A percentile compares a stretch with the other conserved stretches of the same genome.
Conservation (phyloP, 495 filamentous ascomycete genomes). For the Sphaerosporella brunnea region DNA sequence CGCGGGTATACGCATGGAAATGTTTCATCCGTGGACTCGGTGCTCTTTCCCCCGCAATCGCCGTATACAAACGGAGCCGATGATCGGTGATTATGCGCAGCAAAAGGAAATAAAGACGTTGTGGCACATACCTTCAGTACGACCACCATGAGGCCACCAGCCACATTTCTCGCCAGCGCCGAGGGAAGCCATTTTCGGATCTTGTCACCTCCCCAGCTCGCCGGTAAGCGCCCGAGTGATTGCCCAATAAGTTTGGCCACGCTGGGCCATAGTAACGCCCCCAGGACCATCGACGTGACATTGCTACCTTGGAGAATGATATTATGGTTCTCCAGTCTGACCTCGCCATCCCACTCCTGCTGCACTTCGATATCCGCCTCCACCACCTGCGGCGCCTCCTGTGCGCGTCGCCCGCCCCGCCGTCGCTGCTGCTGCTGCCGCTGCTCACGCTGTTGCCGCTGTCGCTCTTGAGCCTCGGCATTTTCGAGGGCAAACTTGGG, state of each 20-base stretch:
- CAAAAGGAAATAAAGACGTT: background rate
- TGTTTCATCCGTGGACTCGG: too few species aligned
- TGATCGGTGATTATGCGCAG: too few species aligned
- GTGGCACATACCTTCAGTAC: conserved; percentile 24
- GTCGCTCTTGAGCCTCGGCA: conserved; percentile 5
- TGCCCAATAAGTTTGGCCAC: conserved; percentile 23
- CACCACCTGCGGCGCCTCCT: background rate
- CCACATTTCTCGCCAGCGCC: conserved; percentile 23
- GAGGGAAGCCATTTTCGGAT: conserved; percentile 23
- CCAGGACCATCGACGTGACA: conserved; percentile 24
- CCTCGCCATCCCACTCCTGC: conserved; percentile 22
- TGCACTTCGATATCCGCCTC: conserved; percentile 2
- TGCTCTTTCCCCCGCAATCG: too few species aligned
- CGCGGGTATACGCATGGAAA: too few species aligned
- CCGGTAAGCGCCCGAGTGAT: conserved; percentile 21
- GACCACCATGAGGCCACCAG: conserved; percentile 25
- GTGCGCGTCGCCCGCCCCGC: background rate
- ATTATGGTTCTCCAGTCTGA: conserved; percentile 25
- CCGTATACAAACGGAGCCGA: too few species aligned
- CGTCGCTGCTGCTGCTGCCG: background rate
- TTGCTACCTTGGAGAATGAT: conserved; percentile 25
- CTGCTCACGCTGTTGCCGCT: background rate
- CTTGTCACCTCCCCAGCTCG: conserved; percentile 21
- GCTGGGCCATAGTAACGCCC: conserved; percentile 24
- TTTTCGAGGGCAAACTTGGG: conserved; percentile 22